phyloP scores from a whole-genome alignment of 345 rosid genomes.

The Eutrema japonicum region DNA sequence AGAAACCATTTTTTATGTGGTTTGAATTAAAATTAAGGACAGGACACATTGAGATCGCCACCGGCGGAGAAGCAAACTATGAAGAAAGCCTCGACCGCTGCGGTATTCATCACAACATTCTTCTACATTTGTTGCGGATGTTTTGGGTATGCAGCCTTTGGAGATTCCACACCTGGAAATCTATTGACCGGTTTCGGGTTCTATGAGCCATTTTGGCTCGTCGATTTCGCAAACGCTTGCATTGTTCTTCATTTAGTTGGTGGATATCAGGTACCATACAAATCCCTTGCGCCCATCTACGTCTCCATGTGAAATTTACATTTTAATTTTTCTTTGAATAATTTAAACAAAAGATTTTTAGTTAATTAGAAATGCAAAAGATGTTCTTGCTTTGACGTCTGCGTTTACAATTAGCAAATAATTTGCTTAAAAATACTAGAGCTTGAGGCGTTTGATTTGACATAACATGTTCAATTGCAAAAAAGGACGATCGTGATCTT shows the following conservation, averaged over 20 bases:
- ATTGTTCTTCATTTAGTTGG: constrained; percentile 80
- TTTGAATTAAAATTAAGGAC: constrained; percentile 16
- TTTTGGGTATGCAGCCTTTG: constrained; percentile 85
- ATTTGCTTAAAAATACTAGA: background rate
- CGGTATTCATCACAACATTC: constrained; percentile 55
- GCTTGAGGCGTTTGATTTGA: background rate
- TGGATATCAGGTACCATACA: constrained; percentile 59
- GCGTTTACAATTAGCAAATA: background rate
- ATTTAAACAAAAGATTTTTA: background rate
- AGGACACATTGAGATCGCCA: constrained; percentile 82
- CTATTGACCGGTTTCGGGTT: constrained; percentile 81
- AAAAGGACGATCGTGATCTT: background rate
- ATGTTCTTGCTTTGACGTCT: background rate
- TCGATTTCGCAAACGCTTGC: constrained; percentile 70
- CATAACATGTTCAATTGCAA: constrained; percentile 23
- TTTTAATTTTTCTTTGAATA: no score
- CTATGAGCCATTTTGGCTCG: constrained; percentile 80
- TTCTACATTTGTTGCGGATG: constrained; percentile 81
- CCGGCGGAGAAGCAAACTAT: constrained; percentile 77
- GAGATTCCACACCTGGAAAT: constrained; percentile 73
- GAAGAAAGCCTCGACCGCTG: constrained; percentile 68
- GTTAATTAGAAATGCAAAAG: background rate
- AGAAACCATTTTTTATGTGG: constrained; percentile 7
- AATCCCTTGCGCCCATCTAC: background rate
- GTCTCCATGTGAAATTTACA: background rate